Evolutionary conservation across 23 red algal species (phyloP).

Genomic region (Agarophyton chilense): DNA sequence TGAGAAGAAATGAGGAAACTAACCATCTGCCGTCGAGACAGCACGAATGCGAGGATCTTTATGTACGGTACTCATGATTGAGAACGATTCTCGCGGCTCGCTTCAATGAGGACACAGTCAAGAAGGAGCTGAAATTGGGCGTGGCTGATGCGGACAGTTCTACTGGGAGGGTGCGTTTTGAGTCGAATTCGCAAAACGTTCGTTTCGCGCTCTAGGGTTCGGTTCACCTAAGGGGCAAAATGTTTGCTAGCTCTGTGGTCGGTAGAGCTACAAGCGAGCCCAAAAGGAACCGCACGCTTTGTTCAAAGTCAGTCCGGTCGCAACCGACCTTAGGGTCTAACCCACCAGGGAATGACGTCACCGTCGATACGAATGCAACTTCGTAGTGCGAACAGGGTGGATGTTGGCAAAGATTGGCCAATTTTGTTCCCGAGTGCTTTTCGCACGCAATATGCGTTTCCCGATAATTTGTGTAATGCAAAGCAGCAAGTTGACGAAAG

Average conservation of each 20-base stretch:
- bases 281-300: not conserved
- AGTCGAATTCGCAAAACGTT: not conserved
- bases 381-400: too few relatives aligned
- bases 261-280: not conserved
- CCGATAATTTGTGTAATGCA: too few relatives aligned
- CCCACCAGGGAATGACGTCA: not conserved
- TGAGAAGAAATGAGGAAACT: not conserved
- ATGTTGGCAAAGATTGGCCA: too few relatives aligned
- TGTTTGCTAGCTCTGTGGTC: not conserved
- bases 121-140: not conserved
- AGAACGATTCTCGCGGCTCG: not conserved
- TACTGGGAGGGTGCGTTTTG: not conserved
- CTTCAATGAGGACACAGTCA: not conserved
- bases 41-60: conserved; percentile 17
- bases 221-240: not conserved
- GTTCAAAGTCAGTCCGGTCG: too few relatives aligned
- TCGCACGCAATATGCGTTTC: too few relatives aligned
- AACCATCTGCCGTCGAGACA: not conserved
- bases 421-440: too few relatives aligned
- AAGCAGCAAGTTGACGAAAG: too few relatives aligned
- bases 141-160: not conserved
- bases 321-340: too few relatives aligned
- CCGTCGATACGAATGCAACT: too few relatives aligned
- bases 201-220: not conserved
- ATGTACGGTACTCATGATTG: conserved; percentile 3